Base-by-base conservation (phyloP, 331 rosid genomes). In the Telfairia occidentalis region DNA sequence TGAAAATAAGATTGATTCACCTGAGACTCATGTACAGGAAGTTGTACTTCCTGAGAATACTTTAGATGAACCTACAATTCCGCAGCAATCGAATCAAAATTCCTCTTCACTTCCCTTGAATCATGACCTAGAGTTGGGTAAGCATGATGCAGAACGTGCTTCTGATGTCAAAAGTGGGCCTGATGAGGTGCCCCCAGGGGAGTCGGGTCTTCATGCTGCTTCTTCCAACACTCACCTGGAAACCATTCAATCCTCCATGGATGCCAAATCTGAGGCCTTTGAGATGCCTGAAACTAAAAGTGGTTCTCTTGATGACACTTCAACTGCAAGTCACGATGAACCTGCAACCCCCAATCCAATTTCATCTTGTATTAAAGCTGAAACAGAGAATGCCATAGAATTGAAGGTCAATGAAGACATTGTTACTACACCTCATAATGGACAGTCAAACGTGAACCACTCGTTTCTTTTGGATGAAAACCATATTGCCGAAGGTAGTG, bases 401-500 rank as follows among this genome's bases (percentile, higher is more conserved):
- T 69, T 77, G 77, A 77, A 82, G 81, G 77, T 61, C 73, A 92
- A 84, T 76, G 82, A 84, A 66, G 82, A 78, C 42, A 69, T 82
- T 76, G 40, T 78, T 29, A 76, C 84, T 5, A 87, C 81, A 70
- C 81, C 66, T 30, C 86, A 82, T 55, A 85, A 89, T 43, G 97
- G 89, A 55, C 84, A 74, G 77, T 75, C 91, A 45, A 85, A 66
- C 66, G 57, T 78, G 21, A 90, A 79, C 84, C 75, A 78, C 81
- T 76, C 81, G 37, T 82, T 40, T 71, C 84, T 90, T 85, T 86
- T 87, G 58, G 92, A 87, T 77, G 86, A 87, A 18, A 88, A 84
- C 53, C 89, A 79, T 80, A 38, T 29, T 38, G 85, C 81, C 80
- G 90, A 90, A 43, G 99, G 97, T 55, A 86, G 83, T 80, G 99